Evolutionary conservation across 2,329 filamentous ascomycete species (phyloP), one percentile per base, ranked within the genome.

Genomic region (Pseudopithomyces chartarum): DNA sequence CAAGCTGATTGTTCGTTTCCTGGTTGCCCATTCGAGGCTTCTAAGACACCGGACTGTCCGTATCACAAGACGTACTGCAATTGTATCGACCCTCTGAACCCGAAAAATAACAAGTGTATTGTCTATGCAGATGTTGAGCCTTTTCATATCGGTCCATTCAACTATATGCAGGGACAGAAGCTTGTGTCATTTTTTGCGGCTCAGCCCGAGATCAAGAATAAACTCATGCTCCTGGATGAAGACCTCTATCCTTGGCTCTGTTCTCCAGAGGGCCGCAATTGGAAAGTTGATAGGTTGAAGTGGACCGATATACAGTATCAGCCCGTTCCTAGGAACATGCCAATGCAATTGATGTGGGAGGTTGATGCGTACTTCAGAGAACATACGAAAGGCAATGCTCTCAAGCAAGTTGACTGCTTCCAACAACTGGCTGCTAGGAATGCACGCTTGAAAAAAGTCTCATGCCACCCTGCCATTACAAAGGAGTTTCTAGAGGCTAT

Each of bases 211-310:
- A 65, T 61, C 15, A 62, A 62, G 43, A 60, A 53, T 12, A 60
- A 64, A 2, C 26, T 70, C 20, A 69, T 71, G 62, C 59, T 71
- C 19, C 48, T 71, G 12, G 67, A 71, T 7, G 54, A 57, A 2
- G 62, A 67, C 12, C 38, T 72, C 5, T 32, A 57, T 13, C 11
- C 39, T 0, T 69, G 64, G 23, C 36, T 71, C 20, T 36, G 46
- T 33, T 17, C 47, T 4, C n/a, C n/a, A n/a, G 54, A 53, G 15
- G 43, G 42, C 6, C 51, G 32, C 11, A 6, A 46, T 29, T 51
- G 40, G 51, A 8, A 6, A 2, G 20, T 50, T n/a, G 40, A 43
- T 13, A 13, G 2, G 34, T 50, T n/a, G 34, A 50, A 12, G 6
- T n/a, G 23, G 33, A 54, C 15, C 20, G n/a, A 46, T 10, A 32